These are phyloP conservation scores for Trypanosoma lewisi DNA, from an alignment of 208 protist species.

Conservation along the genomic window DNA sequence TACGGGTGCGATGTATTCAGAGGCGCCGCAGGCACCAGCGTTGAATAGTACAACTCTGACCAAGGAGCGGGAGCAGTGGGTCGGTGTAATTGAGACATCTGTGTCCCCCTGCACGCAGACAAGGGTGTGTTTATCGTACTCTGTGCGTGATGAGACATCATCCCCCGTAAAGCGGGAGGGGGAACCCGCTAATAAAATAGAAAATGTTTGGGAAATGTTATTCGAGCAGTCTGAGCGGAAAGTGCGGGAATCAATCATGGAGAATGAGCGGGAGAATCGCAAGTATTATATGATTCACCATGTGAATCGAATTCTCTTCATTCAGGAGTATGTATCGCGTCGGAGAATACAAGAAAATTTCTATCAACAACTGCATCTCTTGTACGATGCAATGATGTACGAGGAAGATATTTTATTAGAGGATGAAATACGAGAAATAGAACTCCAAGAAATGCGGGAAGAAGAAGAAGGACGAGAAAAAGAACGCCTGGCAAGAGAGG, in stretches of 20 bases:
- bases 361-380: constrained; percentile 28
- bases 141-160: no score
- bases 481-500: not conserved
- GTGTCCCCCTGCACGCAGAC: no score
- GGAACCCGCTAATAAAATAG: not conserved
- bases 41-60: no score
- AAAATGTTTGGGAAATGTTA: not conserved
- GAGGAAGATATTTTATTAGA: constrained; percentile 37
- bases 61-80: no score
- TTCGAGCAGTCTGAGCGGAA: not conserved
- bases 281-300: not conserved
- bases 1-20: no score
- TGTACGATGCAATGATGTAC: constrained; percentile 49
- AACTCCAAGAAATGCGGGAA: constrained; percentile 25
- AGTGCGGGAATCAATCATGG: constrained; percentile 1
- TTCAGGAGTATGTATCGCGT: constrained; percentile 8
- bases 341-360: constrained; percentile 35
- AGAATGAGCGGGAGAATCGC: constrained; percentile 4
- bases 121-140: no score
- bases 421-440: constrained; percentile 37
- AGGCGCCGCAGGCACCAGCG: no score
- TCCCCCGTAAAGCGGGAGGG: constrained; percentile 1
- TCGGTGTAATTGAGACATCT: no score
- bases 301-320: not conserved
- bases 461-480: constrained; percentile 27